Evolutionary conservation across 2,329 filamentous ascomycete species (phyloP).

Genomic region (Fusarium acutatum): DNA sequence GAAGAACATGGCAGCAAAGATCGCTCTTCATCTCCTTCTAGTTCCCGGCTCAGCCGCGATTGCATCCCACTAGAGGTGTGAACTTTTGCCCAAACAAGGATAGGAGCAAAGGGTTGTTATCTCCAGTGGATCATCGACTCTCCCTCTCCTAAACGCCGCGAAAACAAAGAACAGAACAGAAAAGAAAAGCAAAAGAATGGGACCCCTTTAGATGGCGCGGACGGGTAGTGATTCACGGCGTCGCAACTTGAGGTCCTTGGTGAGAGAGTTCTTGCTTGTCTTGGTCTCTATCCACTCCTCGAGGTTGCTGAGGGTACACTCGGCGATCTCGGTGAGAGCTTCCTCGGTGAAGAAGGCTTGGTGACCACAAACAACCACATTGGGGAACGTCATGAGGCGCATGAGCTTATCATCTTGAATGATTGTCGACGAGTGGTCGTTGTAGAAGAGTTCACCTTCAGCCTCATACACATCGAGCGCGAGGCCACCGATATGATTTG

Average conservation of each 20-base stretch:
- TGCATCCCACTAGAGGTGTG: neutral
- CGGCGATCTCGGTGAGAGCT: constrained; percentile 70
- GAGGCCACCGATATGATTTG: constrained; percentile 65
- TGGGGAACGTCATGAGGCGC: constrained; percentile 73
- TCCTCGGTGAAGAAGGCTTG: constrained; percentile 76
- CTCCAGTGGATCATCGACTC: neutral
- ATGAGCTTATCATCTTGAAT: constrained; percentile 73
- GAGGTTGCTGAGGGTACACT: constrained; percentile 66
- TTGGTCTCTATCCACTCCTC: constrained; percentile 51
- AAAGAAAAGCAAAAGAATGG: neutral
- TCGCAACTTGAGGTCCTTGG: constrained; percentile 38
- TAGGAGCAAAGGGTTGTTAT: neutral
- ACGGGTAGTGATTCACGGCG: constrained; percentile 45
- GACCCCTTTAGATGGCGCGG: constrained; percentile 40
- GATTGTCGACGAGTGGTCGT: constrained; percentile 70
- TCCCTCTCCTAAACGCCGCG: neutral
- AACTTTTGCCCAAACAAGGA: neutral
- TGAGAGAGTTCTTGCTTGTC: constrained; percentile 47
- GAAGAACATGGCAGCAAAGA: constrained; percentile 23
- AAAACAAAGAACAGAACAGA: neutral
- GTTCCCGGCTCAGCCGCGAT: constrained; percentile 5
- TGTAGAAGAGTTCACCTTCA: constrained; percentile 71
- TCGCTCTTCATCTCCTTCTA: constrained; percentile 4
- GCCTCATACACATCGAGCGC: constrained; percentile 75
- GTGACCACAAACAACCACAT: constrained; percentile 72